A percentile compares a stretch with the other conserved stretches of the same genome.
Evolutionary conservation across 768 basidiomycete genomes (phyloP).

Genomic region (Rhodotorula paludigena): DNA sequence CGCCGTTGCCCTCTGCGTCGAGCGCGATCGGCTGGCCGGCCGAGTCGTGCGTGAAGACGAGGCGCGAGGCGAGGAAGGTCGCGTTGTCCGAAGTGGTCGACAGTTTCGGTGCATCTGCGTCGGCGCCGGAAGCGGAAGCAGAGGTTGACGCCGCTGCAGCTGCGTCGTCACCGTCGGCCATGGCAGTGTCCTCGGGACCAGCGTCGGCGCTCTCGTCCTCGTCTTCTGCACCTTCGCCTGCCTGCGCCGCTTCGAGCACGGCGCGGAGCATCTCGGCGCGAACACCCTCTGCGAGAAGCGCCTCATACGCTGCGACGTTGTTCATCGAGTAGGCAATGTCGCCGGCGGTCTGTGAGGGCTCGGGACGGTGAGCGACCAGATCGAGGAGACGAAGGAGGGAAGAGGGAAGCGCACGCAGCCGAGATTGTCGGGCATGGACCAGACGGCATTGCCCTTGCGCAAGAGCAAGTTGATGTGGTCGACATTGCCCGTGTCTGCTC

Average conservation of each 20-base stretch:
- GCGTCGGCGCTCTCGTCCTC: slow-evolving; percentile 4
- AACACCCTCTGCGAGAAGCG: slow-evolving; percentile 87
- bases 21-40: slow-evolving; percentile 78
- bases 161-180: slow-evolving; percentile 47
- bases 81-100: slow-evolving; percentile 39
- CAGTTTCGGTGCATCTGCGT: too few species aligned
- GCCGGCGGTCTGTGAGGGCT: slow-evolving; percentile 72
- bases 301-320: slow-evolving; percentile 63
- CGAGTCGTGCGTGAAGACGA: slow-evolving; percentile 65
- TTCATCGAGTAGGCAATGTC: slow-evolving; percentile 87
- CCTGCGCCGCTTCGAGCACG: slow-evolving; percentile 27
- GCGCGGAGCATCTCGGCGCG: slow-evolving; percentile 63
- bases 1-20: slow-evolving; percentile 74
- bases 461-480: slow-evolving; percentile 65
- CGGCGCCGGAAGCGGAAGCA: background rate
- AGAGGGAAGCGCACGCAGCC: slow-evolving; percentile 31
- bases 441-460: slow-evolving; percentile 69
- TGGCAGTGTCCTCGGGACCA: slow-evolving; percentile 22
- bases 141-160: too few species aligned
- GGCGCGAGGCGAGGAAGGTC: slow-evolving; percentile 64
- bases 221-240: background rate
- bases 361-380: background rate
- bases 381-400: background rate
- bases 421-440: slow-evolving; percentile 60
- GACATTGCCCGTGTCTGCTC: slow-evolving; percentile 58